Evolutionary conservation across 2,329 filamentous ascomycete genomes (phyloP).

Genomic region (Dactylonectria estremocensis): DNA sequence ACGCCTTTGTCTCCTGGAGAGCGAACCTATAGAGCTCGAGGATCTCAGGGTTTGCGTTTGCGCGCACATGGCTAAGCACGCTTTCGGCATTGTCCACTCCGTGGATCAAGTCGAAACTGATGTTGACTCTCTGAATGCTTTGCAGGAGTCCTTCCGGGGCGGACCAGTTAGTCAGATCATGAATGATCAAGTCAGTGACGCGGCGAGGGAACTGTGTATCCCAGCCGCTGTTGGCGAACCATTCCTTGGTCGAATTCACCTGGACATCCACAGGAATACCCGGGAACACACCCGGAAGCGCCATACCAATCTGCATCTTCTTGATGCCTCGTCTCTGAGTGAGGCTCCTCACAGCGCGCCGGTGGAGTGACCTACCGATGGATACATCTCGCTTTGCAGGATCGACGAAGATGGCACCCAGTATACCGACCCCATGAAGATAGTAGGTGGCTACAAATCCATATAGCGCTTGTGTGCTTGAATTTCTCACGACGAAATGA

Average conservation of each 20-base stretch:
- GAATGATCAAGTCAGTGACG: slow-evolving; percentile 78
- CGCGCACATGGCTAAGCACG: slow-evolving; percentile 82
- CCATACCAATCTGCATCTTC: slow-evolving; percentile 85
- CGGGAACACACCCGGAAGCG: slow-evolving; percentile 87
- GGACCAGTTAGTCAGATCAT: slow-evolving; percentile 80
- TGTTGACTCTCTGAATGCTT: slow-evolving; percentile 79
- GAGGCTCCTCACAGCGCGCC: slow-evolving; percentile 84
- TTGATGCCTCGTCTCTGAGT: slow-evolving; percentile 79
- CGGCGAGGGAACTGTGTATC: slow-evolving; percentile 75
- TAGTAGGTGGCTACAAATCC: slow-evolving; percentile 94
- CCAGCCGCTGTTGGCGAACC: slow-evolving; percentile 95
- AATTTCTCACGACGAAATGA: slow-evolving; percentile 95
- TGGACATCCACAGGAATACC: slow-evolving; percentile 78
- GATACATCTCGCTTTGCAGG: slow-evolving; percentile 88
- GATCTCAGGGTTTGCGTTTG: slow-evolving; percentile 82
- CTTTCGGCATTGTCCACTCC: slow-evolving; percentile 82
- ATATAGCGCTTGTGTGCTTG: slow-evolving; percentile 90
- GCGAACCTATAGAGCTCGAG: slow-evolving; percentile 85
- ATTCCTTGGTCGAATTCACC: slow-evolving; percentile 70
- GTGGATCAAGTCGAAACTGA: slow-evolving; percentile 87
- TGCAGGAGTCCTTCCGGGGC: slow-evolving; percentile 84
- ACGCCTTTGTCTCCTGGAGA: slow-evolving; percentile 78
- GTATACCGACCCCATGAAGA: slow-evolving; percentile 79
- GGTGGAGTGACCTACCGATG: slow-evolving; percentile 91
- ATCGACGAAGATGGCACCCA: slow-evolving; percentile 92